Percentiles rank a stretch among this genome's conserved stretches.
phyloP scores from a whole-genome alignment of 441 rosid genomes.

The Lepidium campestre region DNA sequence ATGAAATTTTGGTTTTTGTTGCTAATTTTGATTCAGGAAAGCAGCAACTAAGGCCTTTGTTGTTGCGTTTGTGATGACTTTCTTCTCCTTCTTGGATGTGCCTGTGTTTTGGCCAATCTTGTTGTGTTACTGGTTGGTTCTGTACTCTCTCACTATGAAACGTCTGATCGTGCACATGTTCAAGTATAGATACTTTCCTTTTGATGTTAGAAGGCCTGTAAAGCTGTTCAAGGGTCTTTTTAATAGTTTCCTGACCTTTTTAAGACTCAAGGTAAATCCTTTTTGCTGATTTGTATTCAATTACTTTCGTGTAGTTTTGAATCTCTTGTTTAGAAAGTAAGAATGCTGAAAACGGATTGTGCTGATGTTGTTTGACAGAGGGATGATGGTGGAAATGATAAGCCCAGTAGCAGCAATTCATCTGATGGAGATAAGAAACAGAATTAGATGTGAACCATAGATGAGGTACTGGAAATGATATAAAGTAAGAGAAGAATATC shows the following conservation, averaged over 20 bases:
- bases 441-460: background rate
- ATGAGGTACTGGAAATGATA: conserved; percentile 2
- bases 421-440: background rate
- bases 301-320: background rate
- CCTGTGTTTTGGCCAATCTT: conserved; percentile 67
- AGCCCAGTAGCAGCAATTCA: conserved; percentile 16
- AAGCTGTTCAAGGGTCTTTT: background rate
- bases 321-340: background rate
- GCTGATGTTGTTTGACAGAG: background rate
- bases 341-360: background rate
- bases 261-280: background rate
- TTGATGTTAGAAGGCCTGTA: conserved; percentile 21
- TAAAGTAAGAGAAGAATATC: background rate
- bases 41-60: conserved; percentile 48
- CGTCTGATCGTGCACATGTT: conserved; percentile 47
- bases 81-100: conserved; percentile 50
- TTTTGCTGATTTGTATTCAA: background rate
- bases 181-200: conserved; percentile 46
- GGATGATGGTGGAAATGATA: conserved; percentile 17
- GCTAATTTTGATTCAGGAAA: conserved; percentile 30
- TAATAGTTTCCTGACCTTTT: background rate
- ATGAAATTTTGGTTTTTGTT: background rate
- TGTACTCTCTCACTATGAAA: conserved; percentile 45
- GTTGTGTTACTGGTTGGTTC: conserved; percentile 53
- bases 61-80: conserved; percentile 52